These are phyloP conservation scores for Fusarium piperis DNA, from an alignment of 2,329 filamentous ascomycete genomes.

Conservation along the genomic window DNA sequence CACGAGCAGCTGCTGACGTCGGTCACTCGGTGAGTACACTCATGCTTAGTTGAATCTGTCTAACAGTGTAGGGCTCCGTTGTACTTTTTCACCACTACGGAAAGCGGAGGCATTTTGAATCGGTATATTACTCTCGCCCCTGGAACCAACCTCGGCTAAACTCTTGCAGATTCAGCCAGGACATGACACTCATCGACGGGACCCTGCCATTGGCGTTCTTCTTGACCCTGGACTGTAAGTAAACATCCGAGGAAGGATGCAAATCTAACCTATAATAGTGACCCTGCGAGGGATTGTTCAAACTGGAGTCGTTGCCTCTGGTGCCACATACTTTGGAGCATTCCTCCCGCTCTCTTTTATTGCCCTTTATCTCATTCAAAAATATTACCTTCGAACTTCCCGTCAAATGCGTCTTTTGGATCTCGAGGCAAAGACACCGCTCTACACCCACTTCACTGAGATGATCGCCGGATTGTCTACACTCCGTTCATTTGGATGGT, in stretches of 20 bases:
- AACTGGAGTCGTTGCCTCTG: conserved; percentile 38
- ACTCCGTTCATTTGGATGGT: conserved; percentile 62
- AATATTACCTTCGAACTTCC: conserved; percentile 62
- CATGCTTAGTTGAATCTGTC: background rate
- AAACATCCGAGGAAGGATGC: background rate
- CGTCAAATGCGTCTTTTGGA: conserved; percentile 62
- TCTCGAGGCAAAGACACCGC: conserved; percentile 58
- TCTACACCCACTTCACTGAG: conserved; percentile 63
- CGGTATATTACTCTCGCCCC: conserved; percentile 36
- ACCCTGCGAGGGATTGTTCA: conserved; percentile 38
- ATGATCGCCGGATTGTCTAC: conserved; percentile 57
- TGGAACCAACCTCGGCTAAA: conserved; percentile 35
- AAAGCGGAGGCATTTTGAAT: conserved; percentile 54
- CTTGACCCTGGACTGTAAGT: conserved; percentile 45
- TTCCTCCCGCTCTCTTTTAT: conserved; percentile 54
- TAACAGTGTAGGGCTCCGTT: conserved; percentile 48
- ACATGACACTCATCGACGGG: conserved; percentile 55
- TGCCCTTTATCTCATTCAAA: conserved; percentile 56
- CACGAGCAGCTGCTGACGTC: conserved; percentile 36
- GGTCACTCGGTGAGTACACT: conserved; percentile 14
- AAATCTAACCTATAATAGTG: conserved; percentile 35
- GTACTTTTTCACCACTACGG: conserved; percentile 52
- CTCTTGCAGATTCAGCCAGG: conserved; percentile 52
- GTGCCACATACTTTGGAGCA: conserved; percentile 46
- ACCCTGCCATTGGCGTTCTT: conserved; percentile 48